Evolutionary conservation across 257 asterid species (phyloP).

Genomic region (Penstemon barbatus): DNA sequence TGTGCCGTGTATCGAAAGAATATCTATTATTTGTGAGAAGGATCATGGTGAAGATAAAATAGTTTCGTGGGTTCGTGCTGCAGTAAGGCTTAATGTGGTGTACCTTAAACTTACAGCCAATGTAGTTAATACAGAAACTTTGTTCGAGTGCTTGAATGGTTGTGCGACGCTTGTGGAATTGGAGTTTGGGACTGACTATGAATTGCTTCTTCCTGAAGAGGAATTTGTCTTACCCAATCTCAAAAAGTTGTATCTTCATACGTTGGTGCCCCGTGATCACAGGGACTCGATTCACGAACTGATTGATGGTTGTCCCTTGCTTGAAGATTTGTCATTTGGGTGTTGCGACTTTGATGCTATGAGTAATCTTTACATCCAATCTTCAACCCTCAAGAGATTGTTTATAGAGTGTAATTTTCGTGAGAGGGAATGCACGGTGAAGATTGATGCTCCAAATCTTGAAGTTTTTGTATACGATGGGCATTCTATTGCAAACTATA

Average conservation of each 20-base stretch:
- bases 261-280: not conserved
- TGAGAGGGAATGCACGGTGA: not conserved
- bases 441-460: conserved; percentile 6
- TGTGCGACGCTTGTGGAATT: not conserved
- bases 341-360: not conserved
- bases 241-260: not conserved
- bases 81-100: not conserved
- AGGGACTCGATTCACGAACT: not conserved
- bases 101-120: not conserved
- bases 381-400: not conserved
- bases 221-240: conserved; percentile 1
- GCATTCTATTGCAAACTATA: not conserved
- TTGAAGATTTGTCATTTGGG: not conserved
- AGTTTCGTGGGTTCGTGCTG: not conserved
- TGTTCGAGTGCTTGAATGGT: not conserved
- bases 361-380: not conserved
- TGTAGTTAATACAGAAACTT: not conserved
- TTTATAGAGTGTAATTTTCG: not conserved
- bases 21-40: not conserved
- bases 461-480: not conserved
- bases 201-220: not conserved
- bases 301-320: not conserved
- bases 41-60: not conserved
- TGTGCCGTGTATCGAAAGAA: not conserved
- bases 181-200: not conserved